Base-by-base conservation (phyloP, 2,329 filamentous ascomycete species). In the Chaetoscypha palmicola region DNA sequence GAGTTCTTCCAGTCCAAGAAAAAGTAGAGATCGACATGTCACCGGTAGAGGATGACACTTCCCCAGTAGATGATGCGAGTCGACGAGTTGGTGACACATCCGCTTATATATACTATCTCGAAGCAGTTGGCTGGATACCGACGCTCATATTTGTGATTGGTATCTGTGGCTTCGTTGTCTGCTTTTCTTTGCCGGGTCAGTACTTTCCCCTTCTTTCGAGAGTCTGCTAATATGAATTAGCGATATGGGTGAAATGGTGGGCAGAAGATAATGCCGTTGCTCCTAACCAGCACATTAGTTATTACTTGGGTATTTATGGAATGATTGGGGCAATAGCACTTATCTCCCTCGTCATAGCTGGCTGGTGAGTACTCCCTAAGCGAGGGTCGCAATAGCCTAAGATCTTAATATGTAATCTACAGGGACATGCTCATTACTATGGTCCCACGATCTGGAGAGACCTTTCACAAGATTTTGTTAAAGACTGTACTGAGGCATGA, bases 391-490 rank as follows among this genome's bases (percentile, higher is more conserved):
- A 28, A 7, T n/a, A n/a, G n/a, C n/a, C n/a, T n/a, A n/a, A n/a
- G n/a, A n/a, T n/a, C n/a, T n/a, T n/a, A n/a, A n/a, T n/a, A n/a
- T n/a, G n/a, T n/a, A n/a, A n/a, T n/a, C n/a, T 37, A 22, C 17
- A 37, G 34, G 38, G 17, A 41, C 20, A 16, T 40, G 10, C 28
- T 40, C 16, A 40, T 23, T 5, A 40, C 21, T 20, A n/a, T 40
- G 9, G 37, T 40, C 21, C 21, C 28, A 14, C 17, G 20, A 22
- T 10, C 38, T 17, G 26, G 21, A 12, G n/a, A 23, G 23, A 41
- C 22, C 26, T 72, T 77, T 46, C 74, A 77, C 47, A 62, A 62
- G 43, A 67, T 60, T 30, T 59, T 76, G 1, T 57, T 77, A 8
- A 62, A 63, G 9, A 73, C 71, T 2, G 71, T 74, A 3, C 45